Evolutionary conservation across 1,139 yeast genomes (phyloP).

Genomic region (Lodderomyces metapsilosis): DNA sequence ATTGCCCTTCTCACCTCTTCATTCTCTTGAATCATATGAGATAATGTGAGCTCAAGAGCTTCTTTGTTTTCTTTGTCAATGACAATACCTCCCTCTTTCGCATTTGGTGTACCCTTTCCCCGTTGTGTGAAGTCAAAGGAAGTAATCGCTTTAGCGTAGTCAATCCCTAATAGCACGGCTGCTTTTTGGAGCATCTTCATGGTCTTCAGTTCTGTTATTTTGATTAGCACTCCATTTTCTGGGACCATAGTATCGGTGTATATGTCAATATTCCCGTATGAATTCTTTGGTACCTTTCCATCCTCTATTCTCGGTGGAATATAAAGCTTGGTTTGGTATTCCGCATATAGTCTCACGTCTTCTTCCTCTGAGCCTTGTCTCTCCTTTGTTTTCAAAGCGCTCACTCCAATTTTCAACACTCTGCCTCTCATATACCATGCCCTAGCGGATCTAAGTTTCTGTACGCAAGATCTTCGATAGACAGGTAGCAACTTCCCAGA

Average conservation of each 20-base stretch:
- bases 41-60: constrained; percentile 60
- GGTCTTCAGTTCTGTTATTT: constrained; percentile 22
- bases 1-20: constrained; percentile 47
- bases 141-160: constrained; percentile 83
- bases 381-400: constrained; percentile 52
- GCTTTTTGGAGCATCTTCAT: constrained; percentile 62
- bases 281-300: constrained; percentile 72
- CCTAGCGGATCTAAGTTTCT: constrained; percentile 64
- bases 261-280: constrained; percentile 79
- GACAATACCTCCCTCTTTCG: constrained; percentile 73
- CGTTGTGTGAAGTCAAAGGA: constrained; percentile 70
- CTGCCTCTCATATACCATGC: constrained; percentile 89
- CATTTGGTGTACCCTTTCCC: constrained; percentile 44
- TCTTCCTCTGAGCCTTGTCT: constrained; percentile 34
- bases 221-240: constrained; percentile 64
- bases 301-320: constrained; percentile 62
- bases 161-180: constrained; percentile 66
- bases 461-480: constrained; percentile 66
- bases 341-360: constrained; percentile 61
- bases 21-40: constrained; percentile 55
- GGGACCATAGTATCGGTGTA: constrained; percentile 83
- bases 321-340: constrained; percentile 71
- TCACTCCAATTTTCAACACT: constrained; percentile 65
- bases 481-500: constrained; percentile 50
- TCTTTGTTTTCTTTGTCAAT: constrained; percentile 63